Base-by-base conservation (phyloP, 2,329 filamentous ascomycete genomes). In the Epichloe coenophiala region DNA sequence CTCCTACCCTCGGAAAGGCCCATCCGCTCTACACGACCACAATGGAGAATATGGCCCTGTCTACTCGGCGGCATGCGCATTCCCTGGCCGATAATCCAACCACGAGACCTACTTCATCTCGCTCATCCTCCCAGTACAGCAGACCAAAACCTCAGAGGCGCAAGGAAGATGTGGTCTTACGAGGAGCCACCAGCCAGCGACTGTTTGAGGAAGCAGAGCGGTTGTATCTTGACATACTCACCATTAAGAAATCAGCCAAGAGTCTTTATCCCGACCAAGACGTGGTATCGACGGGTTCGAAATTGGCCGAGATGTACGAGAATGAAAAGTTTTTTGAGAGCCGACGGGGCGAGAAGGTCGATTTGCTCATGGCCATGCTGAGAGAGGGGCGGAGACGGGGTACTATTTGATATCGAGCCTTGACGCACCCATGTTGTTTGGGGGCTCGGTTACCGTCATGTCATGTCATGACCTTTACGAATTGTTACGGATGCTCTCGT, bases 261-360 rank as follows among this genome's bases (percentile, higher is more conserved):
- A 54, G 57, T 13, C 19, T 61, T 2, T 62, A 63, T 47, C 45
- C 54, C 5, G 53, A 60, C 23, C 54, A 56, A 17, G 51, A 58
- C 17, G 44, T 61, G 15, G 9, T 59, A 40, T 50, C 51, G 9
- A 61, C 60, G 9, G 59, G 53, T 7, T 57, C 56, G 3, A 58
- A 61, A 51, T 42, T 62, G 47, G 52, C 52, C 15, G 58, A 63
- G 49, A 62, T 61, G 60, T 62, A 61, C 41, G 59, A 62, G 47
- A 57, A 55, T 17, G 60, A 62, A 42, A 44, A 48, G 3, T 62
- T 60, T 43, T 63, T 59, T 23, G 57, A 56, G 12, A 47, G 52
- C 15, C 54, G 51, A 3, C 51, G 58, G 5, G 53, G 31, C n/a
- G 55, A 57, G 21, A 60, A 58, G 42, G 50, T 59, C 11, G 40